Evolutionary conservation across 306 rosid genomes (phyloP).

Genomic region (Dryas octopetala): DNA sequence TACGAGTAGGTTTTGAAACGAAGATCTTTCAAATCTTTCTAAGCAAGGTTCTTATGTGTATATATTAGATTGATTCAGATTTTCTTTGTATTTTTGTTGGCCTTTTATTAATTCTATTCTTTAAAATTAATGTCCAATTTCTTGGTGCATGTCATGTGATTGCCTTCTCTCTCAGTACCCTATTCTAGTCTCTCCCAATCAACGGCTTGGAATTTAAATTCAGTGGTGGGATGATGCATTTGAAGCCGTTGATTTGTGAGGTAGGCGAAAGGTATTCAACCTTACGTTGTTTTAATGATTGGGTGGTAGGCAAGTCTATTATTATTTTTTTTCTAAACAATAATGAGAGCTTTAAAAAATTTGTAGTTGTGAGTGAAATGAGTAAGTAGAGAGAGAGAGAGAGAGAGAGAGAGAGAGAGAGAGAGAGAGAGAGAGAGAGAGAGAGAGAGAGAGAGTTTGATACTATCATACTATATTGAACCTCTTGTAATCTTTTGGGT

Average conservation of each 20-base stretch:
- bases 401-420: not conserved
- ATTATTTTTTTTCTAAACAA: conserved; percentile 27
- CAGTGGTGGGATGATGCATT: not conserved
- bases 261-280: not conserved
- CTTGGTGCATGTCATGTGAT: conserved; percentile 47
- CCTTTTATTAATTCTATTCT: conserved; percentile 13
- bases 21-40: conserved; percentile 58
- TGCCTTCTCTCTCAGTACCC: not conserved
- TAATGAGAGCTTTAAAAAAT: conserved; percentile 24
- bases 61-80: conserved; percentile 39
- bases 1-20: conserved; percentile 33
- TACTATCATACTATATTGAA: conserved; percentile 9
- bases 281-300: conserved; percentile 41
- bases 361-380: conserved; percentile 40
- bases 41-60: conserved; percentile 50
- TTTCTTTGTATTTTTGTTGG: not conserved
- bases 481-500: conserved; percentile 44
- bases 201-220: not conserved
- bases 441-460: not conserved
- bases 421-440: conserved; percentile 13
- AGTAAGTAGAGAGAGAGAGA: conserved; percentile 23
- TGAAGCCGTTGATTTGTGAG: conserved; percentile 1
- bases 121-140: conserved; percentile 3
- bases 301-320: conserved; percentile 32
- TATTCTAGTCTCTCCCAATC: too few relatives aligned